Conservation (phyloP, 305 asterid species). For the Solanum hybrid region DNA sequence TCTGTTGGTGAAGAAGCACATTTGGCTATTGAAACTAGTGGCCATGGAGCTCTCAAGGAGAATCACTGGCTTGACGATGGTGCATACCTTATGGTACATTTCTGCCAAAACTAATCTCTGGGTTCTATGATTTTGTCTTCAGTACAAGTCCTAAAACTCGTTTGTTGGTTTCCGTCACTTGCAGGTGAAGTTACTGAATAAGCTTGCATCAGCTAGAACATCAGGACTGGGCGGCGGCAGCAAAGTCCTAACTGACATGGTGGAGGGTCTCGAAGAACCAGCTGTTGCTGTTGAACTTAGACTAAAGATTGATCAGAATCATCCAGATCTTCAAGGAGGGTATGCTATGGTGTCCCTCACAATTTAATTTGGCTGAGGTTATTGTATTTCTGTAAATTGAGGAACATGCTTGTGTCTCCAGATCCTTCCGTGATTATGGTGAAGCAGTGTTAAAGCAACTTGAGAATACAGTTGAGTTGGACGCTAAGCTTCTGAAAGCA, state of each 20-base stretch:
- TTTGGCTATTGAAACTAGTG: slow-evolving; percentile 99
- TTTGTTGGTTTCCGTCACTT: neutral
- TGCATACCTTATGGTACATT: slow-evolving; percentile 89
- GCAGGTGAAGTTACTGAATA: slow-evolving; percentile 89
- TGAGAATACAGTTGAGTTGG: slow-evolving; percentile 35
- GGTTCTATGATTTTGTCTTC: neutral
- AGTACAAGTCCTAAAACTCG: neutral
- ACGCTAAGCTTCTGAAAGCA: slow-evolving; percentile 72
- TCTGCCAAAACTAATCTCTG: slow-evolving; percentile 5
- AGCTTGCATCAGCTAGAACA: slow-evolving; percentile 91
- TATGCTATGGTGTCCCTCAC: slow-evolving; percentile 22
- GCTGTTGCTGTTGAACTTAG: slow-evolving; percentile 71
- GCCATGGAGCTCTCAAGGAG: slow-evolving; percentile 99
- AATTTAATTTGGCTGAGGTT: neutral
- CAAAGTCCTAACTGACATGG: slow-evolving; percentile 85
- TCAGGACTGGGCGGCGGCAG: slow-evolving; percentile 74
- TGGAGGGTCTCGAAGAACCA: slow-evolving; percentile 91
- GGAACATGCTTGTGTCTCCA: slow-evolving; percentile 21
- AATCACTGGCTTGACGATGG: slow-evolving; percentile 99
- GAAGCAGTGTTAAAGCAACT: slow-evolving; percentile 76
- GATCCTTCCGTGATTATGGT: slow-evolving; percentile 88
- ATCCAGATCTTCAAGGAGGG: slow-evolving; percentile 87
- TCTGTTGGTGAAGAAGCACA: slow-evolving; percentile 82
- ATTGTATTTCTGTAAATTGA: neutral
- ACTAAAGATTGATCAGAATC: slow-evolving; percentile 80